Conservation (phyloP, 345 rosid species). For the Euphorbia lathyris region DNA sequence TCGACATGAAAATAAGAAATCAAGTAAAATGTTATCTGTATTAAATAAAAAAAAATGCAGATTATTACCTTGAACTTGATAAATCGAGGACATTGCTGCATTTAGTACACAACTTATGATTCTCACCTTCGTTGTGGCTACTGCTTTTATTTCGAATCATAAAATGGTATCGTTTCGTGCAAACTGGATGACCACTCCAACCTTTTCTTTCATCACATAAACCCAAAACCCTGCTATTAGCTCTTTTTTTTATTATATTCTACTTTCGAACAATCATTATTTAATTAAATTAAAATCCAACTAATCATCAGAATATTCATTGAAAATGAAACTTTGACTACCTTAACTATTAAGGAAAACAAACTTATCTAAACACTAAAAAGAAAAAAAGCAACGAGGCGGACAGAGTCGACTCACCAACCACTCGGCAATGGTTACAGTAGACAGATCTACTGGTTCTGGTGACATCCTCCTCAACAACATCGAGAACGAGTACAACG, state of each 20-base stretch:
- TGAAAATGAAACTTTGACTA: neutral
- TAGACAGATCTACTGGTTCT: slow-evolving; percentile 65
- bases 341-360: no score
- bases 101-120: slow-evolving; percentile 35
- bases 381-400: neutral
- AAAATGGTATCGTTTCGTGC: slow-evolving; percentile 69
- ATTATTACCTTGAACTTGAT: slow-evolving; percentile 38
- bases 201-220: slow-evolving; percentile 30
- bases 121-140: slow-evolving; percentile 8
- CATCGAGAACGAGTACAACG: slow-evolving; percentile 38
- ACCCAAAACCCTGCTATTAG: slow-evolving; percentile 9
- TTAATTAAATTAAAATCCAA: no score
- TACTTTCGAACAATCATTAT: no score
- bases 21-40: neutral
- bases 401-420: slow-evolving; percentile 53
- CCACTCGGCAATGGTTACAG: slow-evolving; percentile 80
- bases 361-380: neutral
- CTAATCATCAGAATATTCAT: neutral
- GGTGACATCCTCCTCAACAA: slow-evolving; percentile 72
- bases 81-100: slow-evolving; percentile 43
- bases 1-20: no score
- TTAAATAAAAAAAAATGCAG: no score
- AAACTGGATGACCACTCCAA: slow-evolving; percentile 81
- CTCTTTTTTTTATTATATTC: neutral
- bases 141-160: slow-evolving; percentile 42